Conservation (phyloP, 192 early-diverging fungal genomes). For the Gryganskiella cystojenkinii region DNA sequence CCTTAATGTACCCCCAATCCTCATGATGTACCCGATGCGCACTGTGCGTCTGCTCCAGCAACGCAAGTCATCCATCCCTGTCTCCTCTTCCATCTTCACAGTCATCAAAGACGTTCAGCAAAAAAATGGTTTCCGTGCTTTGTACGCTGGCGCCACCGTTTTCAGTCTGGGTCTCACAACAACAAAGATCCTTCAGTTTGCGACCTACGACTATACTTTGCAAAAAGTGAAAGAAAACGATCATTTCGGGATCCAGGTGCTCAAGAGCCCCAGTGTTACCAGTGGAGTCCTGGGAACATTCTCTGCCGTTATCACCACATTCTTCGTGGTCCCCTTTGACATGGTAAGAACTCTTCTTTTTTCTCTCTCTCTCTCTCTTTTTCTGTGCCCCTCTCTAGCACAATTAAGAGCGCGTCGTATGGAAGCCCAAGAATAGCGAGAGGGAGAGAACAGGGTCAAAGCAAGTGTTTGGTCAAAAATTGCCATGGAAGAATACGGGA, state of each 20-base stretch:
- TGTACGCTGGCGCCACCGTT: slow-evolving; percentile 47
- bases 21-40: slow-evolving; percentile 52
- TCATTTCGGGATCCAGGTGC: slow-evolving; percentile 15
- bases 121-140: slow-evolving; percentile 44
- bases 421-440: too few species aligned
- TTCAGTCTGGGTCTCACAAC: slow-evolving; percentile 44
- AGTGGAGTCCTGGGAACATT: slow-evolving; percentile 39
- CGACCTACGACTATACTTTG: slow-evolving; percentile 42
- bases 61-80: slow-evolving; percentile 35
- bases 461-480: not conserved
- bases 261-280: slow-evolving; percentile 24
- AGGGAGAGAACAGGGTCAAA: not conserved
- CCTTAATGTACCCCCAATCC: slow-evolving; percentile 53
- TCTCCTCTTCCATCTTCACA: slow-evolving; percentile 51
- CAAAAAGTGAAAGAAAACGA: slow-evolving; percentile 41
- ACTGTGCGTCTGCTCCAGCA: slow-evolving; percentile 54
- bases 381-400: not conserved
- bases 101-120: slow-evolving; percentile 49
- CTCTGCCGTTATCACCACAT: slow-evolving; percentile 48
- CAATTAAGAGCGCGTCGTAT: not conserved
- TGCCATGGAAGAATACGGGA: slow-evolving; percentile 1
- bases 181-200: slow-evolving; percentile 53
- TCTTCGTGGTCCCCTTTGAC: slow-evolving; percentile 53
- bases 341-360: slow-evolving; percentile 20
- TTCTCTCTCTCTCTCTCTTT: not conserved